Evolutionary conservation across 345 rosid genomes (phyloP), one percentile per base, ranked within the genome.

Genomic region (Populus nigra): DNA sequence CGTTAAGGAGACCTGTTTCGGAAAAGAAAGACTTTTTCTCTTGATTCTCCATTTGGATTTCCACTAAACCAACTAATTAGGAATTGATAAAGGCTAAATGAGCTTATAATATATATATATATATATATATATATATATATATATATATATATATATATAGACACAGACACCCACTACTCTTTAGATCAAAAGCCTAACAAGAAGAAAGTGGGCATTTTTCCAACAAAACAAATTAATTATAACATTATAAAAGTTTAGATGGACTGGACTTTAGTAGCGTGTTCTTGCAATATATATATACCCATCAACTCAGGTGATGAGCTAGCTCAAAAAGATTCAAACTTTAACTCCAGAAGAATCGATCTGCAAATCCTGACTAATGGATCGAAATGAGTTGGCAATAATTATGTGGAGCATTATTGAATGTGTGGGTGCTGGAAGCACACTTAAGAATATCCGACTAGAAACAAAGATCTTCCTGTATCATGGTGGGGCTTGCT

Each of bases 1-100:
- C 71, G 72, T 85, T 85, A 80, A 83, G 87, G 86, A 78, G 79
- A 59, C 85, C 79, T n/a, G 68, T 36, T 67, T 25, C 27, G 23
- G 31, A 49, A 22, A 66, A 47, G 27, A 36, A 35, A 76, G 25
- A 36, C 68, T 25, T 29, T 29, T 68, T 65, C 8, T 20, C 16
- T 45, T 72, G 75, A 80, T 82, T 27, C 82, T 72, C 75, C 72
- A 35, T 36, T 35, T 23, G 85, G 86, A 83, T 79, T 83, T 83
- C 87, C 86, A 84, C 80, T 85, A 45, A 61, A 70, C 74, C 82
- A 85, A 71, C 68, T 65, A 69, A 31, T 5, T 62, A 22, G 43
- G 12, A 69, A 43, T 47, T 70, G 20, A 17, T 53, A 23, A 76
- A 78, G 66, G 66, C 25, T 18, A 27, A 68, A 47, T 69, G 15